These are phyloP conservation scores for Starmerella potacharoeniae DNA, from an alignment of 805 yeast genomes.

Conservation along the genomic window DNA sequence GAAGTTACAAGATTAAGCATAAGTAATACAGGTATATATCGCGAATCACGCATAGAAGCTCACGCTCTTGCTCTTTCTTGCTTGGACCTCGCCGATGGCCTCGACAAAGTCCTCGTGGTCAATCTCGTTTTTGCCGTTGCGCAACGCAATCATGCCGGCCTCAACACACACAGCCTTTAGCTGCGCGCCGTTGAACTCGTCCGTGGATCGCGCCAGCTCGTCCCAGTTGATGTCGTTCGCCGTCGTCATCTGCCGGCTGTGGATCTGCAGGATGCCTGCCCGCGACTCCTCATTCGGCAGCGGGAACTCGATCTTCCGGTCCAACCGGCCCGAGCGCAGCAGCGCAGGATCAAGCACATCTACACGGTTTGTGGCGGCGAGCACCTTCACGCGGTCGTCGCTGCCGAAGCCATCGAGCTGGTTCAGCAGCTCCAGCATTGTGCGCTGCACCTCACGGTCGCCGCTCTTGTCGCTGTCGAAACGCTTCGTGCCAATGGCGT, in stretches of 20 bases:
- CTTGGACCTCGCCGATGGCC: constrained; percentile 96
- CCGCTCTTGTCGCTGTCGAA: constrained; percentile 96
- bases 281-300: constrained; percentile 95
- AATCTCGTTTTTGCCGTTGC: constrained; percentile 83
- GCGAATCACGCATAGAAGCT: constrained; percentile 69
- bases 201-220: constrained; percentile 94
- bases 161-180: constrained; percentile 97
- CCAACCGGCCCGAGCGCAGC: constrained; percentile 92
- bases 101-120: constrained; percentile 97
- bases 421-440: constrained; percentile 94
- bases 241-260: constrained; percentile 91
- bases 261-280: constrained; percentile 92
- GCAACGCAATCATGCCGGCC: constrained; percentile 98
- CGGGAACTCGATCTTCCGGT: constrained; percentile 96
- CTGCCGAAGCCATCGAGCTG: constrained; percentile 97
- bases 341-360: constrained; percentile 98
- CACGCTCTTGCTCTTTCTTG: constrained; percentile 88
- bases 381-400: constrained; percentile 91
- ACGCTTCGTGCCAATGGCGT: constrained; percentile 97
- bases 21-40: not conserved
- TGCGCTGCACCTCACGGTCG: constrained; percentile 97
- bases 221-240: constrained; percentile 88
- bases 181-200: constrained; percentile 98
- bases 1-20: not conserved
- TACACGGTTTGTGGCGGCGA: constrained; percentile 97